Evolutionary conservation across 176 grass and related monocot species (phyloP), one percentile per base, ranked within the genome.

Genomic region (Eragrostis nindensis): DNA sequence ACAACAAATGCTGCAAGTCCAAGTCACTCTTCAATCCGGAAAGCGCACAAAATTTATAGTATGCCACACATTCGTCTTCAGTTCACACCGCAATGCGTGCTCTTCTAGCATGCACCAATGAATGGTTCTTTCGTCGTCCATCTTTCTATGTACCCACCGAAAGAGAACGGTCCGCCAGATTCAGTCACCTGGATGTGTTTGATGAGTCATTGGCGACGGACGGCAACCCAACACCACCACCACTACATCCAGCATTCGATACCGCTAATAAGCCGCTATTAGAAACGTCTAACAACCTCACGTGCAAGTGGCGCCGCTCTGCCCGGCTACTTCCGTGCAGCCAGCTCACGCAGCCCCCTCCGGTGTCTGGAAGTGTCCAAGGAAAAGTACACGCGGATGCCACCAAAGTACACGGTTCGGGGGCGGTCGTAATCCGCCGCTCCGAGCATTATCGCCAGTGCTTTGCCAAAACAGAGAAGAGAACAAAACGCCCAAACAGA

Each of bases 391-490:
- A 41, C 57, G 25, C n/a, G 18, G 24, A 39, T 7, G 24, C n/a
- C 52, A 65, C 65, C 75, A n/a, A 38, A 14, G 26, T 60, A 26
- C 57, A 24, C 12, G 5, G 15, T 62, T 62, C 5, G 56, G 22
- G 59, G 0, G 24, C 14, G 22, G 57, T 61, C 24, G 24, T 57
- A 57, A n/a, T 13, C 60, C 26, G 22, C 8, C 60, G 2, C 26
- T 5, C 60, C 60, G 26, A 62, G n/a, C 60, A 62, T 62, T 36
- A 36, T 32, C 25, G 5, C 59, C 59, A 10, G 24, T 50, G 44
- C 45, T 50, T 17, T 30, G 68, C 47, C 73, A 9, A 50, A 52
- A 66, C 76, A 3, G 46, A 66, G 62, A 66, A 66, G 61, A n/a
- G 15, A 50, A 26, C 68, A 30, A 29, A 36, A 36, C 1, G 26